Percentiles rank a stretch among this genome's conserved stretches.
Evolutionary conservation across 306 rosid species (phyloP).

Genomic region (Glycine latifolia): DNA sequence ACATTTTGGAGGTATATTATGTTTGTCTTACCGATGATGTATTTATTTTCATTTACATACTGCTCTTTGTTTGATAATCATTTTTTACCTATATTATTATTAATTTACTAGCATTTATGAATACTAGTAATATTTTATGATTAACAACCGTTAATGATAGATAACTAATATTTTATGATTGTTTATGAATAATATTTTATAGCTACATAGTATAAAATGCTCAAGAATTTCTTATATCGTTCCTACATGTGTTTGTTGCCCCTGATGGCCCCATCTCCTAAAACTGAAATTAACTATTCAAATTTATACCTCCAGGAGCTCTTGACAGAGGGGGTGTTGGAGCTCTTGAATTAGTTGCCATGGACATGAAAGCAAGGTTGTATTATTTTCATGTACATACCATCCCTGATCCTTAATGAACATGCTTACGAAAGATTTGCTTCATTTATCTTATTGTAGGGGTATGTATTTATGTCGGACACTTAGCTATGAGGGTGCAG

Average conservation of each 20-base stretch:
- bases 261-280: neutral
- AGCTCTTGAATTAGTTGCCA: constrained; percentile 99
- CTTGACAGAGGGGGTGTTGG: constrained; percentile 98
- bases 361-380: constrained; percentile 99
- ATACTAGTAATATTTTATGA: too few species aligned
- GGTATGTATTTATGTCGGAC: constrained; percentile 98
- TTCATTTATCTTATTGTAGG: constrained; percentile 61
- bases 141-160: too few species aligned
- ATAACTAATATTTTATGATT: too few species aligned
- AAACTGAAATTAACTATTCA: constrained; percentile 31
- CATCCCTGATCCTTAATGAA: constrained; percentile 5
- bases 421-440: constrained; percentile 22
- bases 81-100: constrained; percentile 8
- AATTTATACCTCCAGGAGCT: constrained; percentile 66
- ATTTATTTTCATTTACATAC: constrained; percentile 18
- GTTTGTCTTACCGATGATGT: constrained; percentile 10
- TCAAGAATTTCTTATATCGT: constrained; percentile 14
- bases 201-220: neutral
- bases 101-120: neutral
- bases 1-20: constrained; percentile 11
- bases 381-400: constrained; percentile 27
- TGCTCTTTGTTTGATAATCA: constrained; percentile 14
- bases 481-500: constrained; percentile 90
- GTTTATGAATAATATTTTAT: too few species aligned
- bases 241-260: constrained; percentile 5